A percentile compares a stretch with the other conserved stretches of the same genome.
Conservation (phyloP, 768 basidiomycete genomes). For the Suillus alpinus region DNA sequence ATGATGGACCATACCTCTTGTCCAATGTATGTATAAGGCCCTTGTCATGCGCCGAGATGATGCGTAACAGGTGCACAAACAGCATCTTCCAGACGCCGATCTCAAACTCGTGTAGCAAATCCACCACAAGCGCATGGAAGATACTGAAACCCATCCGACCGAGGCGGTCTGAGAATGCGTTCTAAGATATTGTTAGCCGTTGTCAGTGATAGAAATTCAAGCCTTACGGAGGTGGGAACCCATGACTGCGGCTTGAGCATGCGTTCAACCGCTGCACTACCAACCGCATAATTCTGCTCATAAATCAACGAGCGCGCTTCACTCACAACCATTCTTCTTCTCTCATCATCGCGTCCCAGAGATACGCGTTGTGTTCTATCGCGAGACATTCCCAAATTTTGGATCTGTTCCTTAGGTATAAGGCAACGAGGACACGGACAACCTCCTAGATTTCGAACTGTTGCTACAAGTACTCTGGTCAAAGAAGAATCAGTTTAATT, state of each 20-base stretch:
- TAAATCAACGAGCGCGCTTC: too few relatives aligned
- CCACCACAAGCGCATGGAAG: background rate
- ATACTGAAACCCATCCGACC: background rate
- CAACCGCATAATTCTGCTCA: too few relatives aligned
- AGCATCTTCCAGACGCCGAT: background rate
- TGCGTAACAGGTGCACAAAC: background rate
- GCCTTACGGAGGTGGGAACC: background rate
- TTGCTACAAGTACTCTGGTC: constrained; percentile 26
- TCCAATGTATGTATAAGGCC: background rate
- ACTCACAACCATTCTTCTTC: too few relatives aligned
- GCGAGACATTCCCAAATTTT: constrained; percentile 7
- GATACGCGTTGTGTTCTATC: too few relatives aligned
- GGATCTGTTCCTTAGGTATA: constrained; percentile 13
- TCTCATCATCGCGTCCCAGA: too few relatives aligned
- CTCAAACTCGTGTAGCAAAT: background rate
- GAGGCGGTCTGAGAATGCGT: background rate
- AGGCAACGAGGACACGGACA: constrained; percentile 32
- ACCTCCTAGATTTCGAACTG: constrained; percentile 23
- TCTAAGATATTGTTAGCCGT: background rate
- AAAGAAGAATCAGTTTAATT: background rate
- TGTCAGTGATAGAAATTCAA: background rate
- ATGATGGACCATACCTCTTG: too few relatives aligned
- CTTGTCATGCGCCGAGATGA: background rate
- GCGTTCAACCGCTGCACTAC: too few relatives aligned
- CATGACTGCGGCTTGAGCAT: too few relatives aligned